Evolutionary conservation across 805 yeast genomes (phyloP).

Genomic region (Pichia nanzhaoensis): DNA sequence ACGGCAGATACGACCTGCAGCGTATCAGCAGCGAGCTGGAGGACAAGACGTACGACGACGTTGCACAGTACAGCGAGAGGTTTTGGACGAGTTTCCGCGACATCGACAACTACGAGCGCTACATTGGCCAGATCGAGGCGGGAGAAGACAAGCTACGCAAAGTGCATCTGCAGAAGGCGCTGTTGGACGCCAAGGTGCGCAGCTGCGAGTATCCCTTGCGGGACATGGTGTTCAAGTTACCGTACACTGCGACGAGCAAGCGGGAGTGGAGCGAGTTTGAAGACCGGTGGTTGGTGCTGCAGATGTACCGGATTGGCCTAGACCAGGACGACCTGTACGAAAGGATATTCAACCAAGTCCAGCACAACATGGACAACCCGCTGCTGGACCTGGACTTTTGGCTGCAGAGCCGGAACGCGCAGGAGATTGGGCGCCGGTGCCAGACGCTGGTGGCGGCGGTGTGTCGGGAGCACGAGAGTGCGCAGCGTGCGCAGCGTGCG

Average conservation of each 20-base stretch:
- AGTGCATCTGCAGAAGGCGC: constrained; percentile 64
- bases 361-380: constrained; percentile 28
- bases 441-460: constrained; percentile 69
- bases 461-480: constrained; percentile 54
- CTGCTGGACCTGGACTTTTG: constrained; percentile 52
- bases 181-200: constrained; percentile 67
- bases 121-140: constrained; percentile 68
- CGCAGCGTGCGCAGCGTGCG: too few species aligned
- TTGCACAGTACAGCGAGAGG: constrained; percentile 63
- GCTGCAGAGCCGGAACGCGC: constrained; percentile 68
- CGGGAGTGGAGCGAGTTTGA: constrained; percentile 81
- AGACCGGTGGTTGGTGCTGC: constrained; percentile 79
- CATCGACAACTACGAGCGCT: constrained; percentile 86
- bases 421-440: constrained; percentile 78
- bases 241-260: constrained; percentile 51
- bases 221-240: constrained; percentile 64
- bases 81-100: constrained; percentile 78
- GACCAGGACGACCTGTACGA: constrained; percentile 78
- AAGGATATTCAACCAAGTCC: constrained; percentile 63
- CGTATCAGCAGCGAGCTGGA: constrained; percentile 75
- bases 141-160: constrained; percentile 81
- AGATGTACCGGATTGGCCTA: constrained; percentile 72
- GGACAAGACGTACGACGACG: constrained; percentile 75
- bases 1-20: constrained; percentile 70
- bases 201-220: constrained; percentile 64